Conservation (phyloP, 2,329 filamentous ascomycete genomes). For the Metarhizium album region DNA sequence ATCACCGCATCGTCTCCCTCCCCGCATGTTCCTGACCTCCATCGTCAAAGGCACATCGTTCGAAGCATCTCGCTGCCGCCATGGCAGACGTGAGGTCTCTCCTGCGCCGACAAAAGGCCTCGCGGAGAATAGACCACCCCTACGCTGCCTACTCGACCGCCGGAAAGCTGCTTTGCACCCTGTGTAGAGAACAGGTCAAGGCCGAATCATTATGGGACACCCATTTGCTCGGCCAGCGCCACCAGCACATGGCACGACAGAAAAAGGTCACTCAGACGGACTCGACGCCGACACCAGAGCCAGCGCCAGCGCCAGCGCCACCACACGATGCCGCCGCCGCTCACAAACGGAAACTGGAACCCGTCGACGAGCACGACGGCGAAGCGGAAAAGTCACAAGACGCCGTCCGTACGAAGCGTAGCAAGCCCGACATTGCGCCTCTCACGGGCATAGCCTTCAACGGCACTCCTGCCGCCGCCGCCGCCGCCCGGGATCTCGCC, state of each 20-base stretch:
- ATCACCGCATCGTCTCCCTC: not conserved
- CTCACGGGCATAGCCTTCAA: not conserved
- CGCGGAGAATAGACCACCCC: constrained; percentile 61
- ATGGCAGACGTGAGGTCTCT: constrained; percentile 59
- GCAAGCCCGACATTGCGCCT: constrained; percentile 25
- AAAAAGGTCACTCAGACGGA: constrained; percentile 5
- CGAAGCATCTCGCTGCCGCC: not conserved
- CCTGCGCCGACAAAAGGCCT: constrained; percentile 64
- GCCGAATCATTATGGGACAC: constrained; percentile 56
- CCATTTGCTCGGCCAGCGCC: constrained; percentile 41
- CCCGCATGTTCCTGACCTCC: not conserved
- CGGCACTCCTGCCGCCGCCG: not conserved
- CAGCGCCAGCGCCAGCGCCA: not conserved
- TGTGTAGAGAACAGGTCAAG: constrained; percentile 55
- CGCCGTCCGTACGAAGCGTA: constrained; percentile 33
- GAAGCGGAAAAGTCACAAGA: constrained; percentile 27
- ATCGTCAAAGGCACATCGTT: constrained; percentile 7
- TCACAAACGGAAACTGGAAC: constrained; percentile 24
- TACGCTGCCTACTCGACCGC: constrained; percentile 57
- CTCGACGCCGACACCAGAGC: constrained; percentile 8
- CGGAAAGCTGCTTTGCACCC: constrained; percentile 56
- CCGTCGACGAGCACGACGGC: constrained; percentile 22
- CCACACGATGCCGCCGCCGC: not conserved
- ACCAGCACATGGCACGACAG: constrained; percentile 19
- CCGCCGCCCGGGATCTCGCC: not conserved